These are phyloP conservation scores for Phytophthora kernoviae DNA, from an alignment of 352 stramenopile species.

Conservation along the genomic window DNA sequence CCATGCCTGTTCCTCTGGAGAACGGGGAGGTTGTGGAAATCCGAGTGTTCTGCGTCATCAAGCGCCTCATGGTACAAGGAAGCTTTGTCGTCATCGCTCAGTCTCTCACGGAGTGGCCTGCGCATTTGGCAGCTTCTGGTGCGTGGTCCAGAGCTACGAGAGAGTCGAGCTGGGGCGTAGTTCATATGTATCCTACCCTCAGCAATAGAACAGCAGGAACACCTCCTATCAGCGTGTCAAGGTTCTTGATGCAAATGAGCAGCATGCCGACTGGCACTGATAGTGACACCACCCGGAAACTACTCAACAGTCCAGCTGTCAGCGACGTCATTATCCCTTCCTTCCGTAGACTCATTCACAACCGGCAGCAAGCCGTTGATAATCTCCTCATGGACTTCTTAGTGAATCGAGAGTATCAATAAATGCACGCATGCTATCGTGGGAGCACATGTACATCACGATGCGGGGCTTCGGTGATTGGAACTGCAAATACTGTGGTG, in stretches of 20 bases:
- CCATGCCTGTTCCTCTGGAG: conserved; percentile 20
- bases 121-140: conserved; percentile 19
- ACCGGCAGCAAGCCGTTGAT: conserved; percentile 28
- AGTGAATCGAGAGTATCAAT: not conserved
- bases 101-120: conserved; percentile 28
- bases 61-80: conserved; percentile 22
- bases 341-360: conserved; percentile 19
- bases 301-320: conserved; percentile 22
- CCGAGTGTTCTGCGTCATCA: conserved; percentile 17
- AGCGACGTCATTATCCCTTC: conserved; percentile 28
- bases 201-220: conserved; percentile 5
- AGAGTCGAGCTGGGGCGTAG: conserved; percentile 21
- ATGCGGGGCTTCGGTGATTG: too few relatives aligned
- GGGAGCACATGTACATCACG: too few relatives aligned
- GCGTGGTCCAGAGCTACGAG: conserved; percentile 23
- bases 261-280: conserved; percentile 18
- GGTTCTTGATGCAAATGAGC: conserved; percentile 20
- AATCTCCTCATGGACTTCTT: conserved; percentile 26
- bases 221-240: conserved; percentile 17
- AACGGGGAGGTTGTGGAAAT: conserved; percentile 26
- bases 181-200: conserved; percentile 13
- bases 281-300: conserved; percentile 12
- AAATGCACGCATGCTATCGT: too few relatives aligned
- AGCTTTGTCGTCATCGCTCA: conserved; percentile 23
- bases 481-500: too few relatives aligned